These are phyloP conservation scores for Castanea mollissima DNA, from an alignment of 306 rosid species.

Conservation along the genomic window DNA sequence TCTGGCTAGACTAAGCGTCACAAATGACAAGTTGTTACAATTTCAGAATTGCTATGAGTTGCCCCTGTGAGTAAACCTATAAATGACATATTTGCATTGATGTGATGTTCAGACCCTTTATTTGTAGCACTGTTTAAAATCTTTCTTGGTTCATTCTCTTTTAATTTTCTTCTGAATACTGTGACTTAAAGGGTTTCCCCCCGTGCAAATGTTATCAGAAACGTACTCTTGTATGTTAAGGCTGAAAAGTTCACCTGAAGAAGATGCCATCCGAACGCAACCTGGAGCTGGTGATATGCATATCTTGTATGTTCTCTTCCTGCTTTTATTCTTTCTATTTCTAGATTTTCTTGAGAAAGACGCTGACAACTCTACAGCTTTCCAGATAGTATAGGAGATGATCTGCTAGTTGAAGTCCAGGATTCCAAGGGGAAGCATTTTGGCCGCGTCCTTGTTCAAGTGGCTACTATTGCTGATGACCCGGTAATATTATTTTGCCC, in stretches of 20 bases:
- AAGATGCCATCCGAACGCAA: slow-evolving; percentile 79
- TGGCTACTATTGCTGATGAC: slow-evolving; percentile 79
- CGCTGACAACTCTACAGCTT: slow-evolving; percentile 77
- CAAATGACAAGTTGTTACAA: background rate
- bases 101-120: slow-evolving; percentile 3
- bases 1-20: background rate
- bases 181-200: background rate
- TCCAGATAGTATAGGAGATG: slow-evolving; percentile 96
- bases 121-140: background rate
- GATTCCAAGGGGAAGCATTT: slow-evolving; percentile 89
- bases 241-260: slow-evolving; percentile 82
- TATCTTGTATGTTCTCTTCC: slow-evolving; percentile 63
- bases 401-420: slow-evolving; percentile 82
- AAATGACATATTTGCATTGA: background rate
- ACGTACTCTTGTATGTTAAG: slow-evolving; percentile 69
- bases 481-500: slow-evolving; percentile 53
- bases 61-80: background rate
- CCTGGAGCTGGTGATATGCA: slow-evolving; percentile 95
- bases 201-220: slow-evolving; percentile 53
- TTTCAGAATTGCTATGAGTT: background rate
- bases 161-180: background rate
- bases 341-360: slow-evolving; percentile 25
- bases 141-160: slow-evolving; percentile 1
- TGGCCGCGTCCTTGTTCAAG: slow-evolving; percentile 79
- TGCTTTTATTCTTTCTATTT: slow-evolving; percentile 1